Base-by-base conservation (phyloP, 192 early-diverging fungal genomes). In the Backusella parvicylindrica region DNA sequence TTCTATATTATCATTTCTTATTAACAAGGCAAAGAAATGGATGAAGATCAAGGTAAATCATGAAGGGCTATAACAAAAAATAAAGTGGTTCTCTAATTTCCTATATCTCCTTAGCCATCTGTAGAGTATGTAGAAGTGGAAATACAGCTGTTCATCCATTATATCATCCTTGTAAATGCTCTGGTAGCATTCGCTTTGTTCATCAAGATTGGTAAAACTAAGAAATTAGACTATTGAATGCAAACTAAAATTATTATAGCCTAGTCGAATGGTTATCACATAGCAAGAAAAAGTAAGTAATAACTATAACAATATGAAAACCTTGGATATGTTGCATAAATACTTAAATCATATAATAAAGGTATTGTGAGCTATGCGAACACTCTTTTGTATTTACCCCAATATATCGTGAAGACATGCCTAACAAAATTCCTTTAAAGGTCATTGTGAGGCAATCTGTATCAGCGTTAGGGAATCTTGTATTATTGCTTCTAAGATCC, bases 131-230 rank as follows among this genome's bases (percentile, higher is more conserved):
- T 67, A 90, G 94, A 37, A 85, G 86, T 37, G 91, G 89, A 71
- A 86, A 79, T 35, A 93, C 92, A 12, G 77, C 82, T 8, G 88
- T 91, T 9, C 91, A 97, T 74, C 96, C 95, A 32, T 87, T 98
- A 49, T 97, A 91, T 80, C 87, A 94, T 80, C 97, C 97, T 6
- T 98, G 97, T 83, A 95, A 95, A 82, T 98, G 97, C 85, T 91
- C 95, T 21, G 97, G 97, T 9, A 94, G 93, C 77, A 98, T 98
- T 82, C 89, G 90, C 74, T 95, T 90, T 83, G 93, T 98, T 32
- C 97, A 98, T 84, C 95, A 97, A 81, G 86, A 91, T 49, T 97
- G 92, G 92, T 91, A 85, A 70, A 6, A 37, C 6, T 3, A 31
- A 47, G 16, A 47, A 33, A 35, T 32, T 49, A 16, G 32, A 23